A percentile compares a stretch with the other conserved stretches of the same genome.
Evolutionary conservation across 441 rosid species (phyloP).

Genomic region (Aleurites moluccanus): DNA sequence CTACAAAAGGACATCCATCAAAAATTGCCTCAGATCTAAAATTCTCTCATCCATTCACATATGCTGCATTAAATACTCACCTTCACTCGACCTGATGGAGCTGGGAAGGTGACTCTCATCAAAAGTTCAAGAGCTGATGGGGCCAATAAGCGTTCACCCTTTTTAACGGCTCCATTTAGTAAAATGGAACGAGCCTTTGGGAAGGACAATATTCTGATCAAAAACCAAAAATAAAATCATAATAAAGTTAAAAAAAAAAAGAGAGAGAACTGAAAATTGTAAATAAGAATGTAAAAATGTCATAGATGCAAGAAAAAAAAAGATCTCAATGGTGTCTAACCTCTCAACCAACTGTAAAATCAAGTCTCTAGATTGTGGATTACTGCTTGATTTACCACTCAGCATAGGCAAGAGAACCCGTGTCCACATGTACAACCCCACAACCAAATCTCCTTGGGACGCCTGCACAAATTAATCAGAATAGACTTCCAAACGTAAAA

Average conservation of each 20-base stretch:
- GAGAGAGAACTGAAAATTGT: too few species aligned
- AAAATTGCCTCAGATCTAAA: slow-evolving; percentile 6
- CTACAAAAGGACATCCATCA: slow-evolving; percentile 31
- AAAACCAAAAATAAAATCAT: background rate
- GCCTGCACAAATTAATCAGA: slow-evolving; percentile 40
- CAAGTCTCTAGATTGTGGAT: slow-evolving; percentile 67
- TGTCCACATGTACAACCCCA: slow-evolving; percentile 62
- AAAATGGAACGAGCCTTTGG: slow-evolving; percentile 66
- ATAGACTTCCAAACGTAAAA: too few species aligned
- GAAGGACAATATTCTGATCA: slow-evolving; percentile 50
- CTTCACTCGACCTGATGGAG: slow-evolving; percentile 63
- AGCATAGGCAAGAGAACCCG: slow-evolving; percentile 52
- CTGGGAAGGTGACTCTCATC: slow-evolving; percentile 59
- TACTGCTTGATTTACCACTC: slow-evolving; percentile 44
- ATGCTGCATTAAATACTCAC: slow-evolving; percentile 33
- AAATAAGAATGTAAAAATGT: too few species aligned
- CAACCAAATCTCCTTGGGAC: slow-evolving; percentile 60
- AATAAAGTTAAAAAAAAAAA: too few species aligned
- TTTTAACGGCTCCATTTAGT: slow-evolving; percentile 71
- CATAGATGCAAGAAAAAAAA: background rate
- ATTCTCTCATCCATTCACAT: background rate
- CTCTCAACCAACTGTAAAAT: slow-evolving; percentile 67
- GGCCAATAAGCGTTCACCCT: slow-evolving; percentile 69
- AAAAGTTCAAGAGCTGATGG: slow-evolving; percentile 62
- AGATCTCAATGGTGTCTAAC: slow-evolving; percentile 28